Percentiles rank a stretch among this genome's conserved stretches.
These are phyloP conservation scores for Moniliophthora roreri DNA, from an alignment of 1,284 basidiomycete genomes.

Conservation along the genomic window DNA sequence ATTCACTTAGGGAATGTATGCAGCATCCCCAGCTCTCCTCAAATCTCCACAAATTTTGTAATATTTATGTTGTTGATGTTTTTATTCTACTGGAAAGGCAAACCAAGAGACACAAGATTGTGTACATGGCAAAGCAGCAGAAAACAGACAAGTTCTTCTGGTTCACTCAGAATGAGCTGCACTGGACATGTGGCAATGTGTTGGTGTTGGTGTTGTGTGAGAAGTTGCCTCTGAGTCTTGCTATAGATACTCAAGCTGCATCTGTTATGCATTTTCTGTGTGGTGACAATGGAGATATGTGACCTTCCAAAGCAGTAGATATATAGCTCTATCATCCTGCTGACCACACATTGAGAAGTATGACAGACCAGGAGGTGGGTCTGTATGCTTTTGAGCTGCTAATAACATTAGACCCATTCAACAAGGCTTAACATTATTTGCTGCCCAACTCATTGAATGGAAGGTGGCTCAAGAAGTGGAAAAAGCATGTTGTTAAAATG, in stretches of 20 bases:
- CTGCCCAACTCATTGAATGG: not conserved
- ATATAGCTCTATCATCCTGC: not conserved
- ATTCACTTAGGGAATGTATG: too few species aligned
- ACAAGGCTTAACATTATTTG: not conserved
- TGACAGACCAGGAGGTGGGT: not conserved
- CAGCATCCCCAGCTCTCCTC: too few species aligned
- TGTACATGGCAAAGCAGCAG: too few species aligned
- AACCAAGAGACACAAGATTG: too few species aligned
- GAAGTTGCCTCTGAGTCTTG: too few species aligned
- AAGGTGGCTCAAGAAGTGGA: not conserved
- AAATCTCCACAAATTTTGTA: too few species aligned
- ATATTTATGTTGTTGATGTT: too few species aligned
- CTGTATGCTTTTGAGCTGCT: not conserved
- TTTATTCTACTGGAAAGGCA: too few species aligned
- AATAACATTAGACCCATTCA: not conserved
- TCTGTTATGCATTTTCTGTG: not conserved
- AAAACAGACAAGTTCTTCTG: too few species aligned
- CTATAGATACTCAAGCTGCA: not conserved
- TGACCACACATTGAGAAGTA: not conserved
- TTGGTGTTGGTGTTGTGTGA: too few species aligned
- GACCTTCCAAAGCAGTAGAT: not conserved
- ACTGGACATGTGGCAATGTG: too few species aligned
- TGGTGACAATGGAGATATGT: not conserved
- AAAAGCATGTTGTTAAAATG: not conserved
- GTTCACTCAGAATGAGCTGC: too few species aligned